Evolutionary conservation across 192 early-diverging fungal genomes (phyloP).

Genomic region (Neocallimastix lanati): DNA sequence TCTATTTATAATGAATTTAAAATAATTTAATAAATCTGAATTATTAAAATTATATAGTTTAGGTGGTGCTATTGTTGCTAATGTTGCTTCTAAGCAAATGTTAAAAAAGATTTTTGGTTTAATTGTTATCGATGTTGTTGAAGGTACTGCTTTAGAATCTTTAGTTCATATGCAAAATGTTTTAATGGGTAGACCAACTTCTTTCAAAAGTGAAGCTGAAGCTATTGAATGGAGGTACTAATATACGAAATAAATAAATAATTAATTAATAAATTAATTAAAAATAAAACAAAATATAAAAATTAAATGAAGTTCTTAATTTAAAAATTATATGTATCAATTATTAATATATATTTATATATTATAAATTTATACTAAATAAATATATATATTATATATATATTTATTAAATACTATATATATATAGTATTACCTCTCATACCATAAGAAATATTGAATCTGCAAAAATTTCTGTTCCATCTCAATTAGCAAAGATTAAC

Average conservation of each 20-base stretch:
- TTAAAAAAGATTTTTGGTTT: conserved; percentile 36
- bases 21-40: neutral
- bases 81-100: conserved; percentile 28
- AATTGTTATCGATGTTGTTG: conserved; percentile 58
- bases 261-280: neutral
- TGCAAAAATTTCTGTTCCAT: conserved; percentile 50
- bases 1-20: too few species aligned
- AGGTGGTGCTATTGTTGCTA: conserved; percentile 57
- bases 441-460: conserved; percentile 46
- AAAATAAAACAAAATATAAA: too few species aligned
- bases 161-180: conserved; percentile 21
- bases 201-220: conserved; percentile 22
- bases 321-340: too few species aligned
- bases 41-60: conserved; percentile 21
- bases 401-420: too few species aligned
- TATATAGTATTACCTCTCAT: conserved; percentile 28
- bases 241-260: neutral
- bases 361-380: too few species aligned
- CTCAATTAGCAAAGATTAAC: conserved; percentile 19
- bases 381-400: too few species aligned
- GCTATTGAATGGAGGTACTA: conserved; percentile 36
- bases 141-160: conserved; percentile 45
- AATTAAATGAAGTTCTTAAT: too few species aligned
- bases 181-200: conserved; percentile 19
- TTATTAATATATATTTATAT: too few species aligned